Evolutionary conservation across 2,329 filamentous ascomycete species (phyloP).

Genomic region (Setomelanomma holmii): DNA sequence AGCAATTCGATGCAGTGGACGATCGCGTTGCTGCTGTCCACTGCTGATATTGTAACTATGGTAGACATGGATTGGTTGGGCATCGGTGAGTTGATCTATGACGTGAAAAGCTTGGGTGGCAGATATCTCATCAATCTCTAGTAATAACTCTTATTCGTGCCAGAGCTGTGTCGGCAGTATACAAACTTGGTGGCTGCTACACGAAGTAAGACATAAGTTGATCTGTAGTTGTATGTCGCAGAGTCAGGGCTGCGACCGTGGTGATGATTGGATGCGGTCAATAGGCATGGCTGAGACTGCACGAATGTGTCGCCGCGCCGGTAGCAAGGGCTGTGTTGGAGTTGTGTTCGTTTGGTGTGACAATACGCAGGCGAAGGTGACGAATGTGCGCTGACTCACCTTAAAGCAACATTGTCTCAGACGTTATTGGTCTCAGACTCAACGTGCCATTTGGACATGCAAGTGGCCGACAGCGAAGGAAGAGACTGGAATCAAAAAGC

Average conservation of each 20-base stretch:
- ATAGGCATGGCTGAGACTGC: slow-evolving; percentile 59
- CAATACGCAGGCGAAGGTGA: neutral
- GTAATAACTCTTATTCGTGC: slow-evolving; percentile 52
- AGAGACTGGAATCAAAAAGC: slow-evolving; percentile 53
- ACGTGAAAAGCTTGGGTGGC: slow-evolving; percentile 53
- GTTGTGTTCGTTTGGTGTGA: slow-evolving; percentile 52
- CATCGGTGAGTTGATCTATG: slow-evolving; percentile 53
- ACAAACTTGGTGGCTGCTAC: slow-evolving; percentile 58
- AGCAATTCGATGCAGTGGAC: slow-evolving; percentile 47
- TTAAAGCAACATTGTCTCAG: slow-evolving; percentile 44
- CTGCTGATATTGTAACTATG: slow-evolving; percentile 62
- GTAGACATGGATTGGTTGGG: slow-evolving; percentile 59
- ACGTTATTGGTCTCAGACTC: slow-evolving; percentile 51
- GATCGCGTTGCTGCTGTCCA: slow-evolving; percentile 59
- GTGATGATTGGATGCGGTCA: slow-evolving; percentile 35
- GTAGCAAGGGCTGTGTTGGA: slow-evolving; percentile 54
- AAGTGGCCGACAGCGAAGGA: slow-evolving; percentile 48
- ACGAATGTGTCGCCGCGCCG: slow-evolving; percentile 57
- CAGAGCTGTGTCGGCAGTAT: slow-evolving; percentile 59
- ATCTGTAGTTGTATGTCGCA: slow-evolving; percentile 46
- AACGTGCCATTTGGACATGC: slow-evolving; percentile 51
- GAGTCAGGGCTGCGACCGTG: slow-evolving; percentile 17
- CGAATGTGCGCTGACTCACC: neutral
- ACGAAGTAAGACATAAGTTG: slow-evolving; percentile 57
- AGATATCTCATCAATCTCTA: slow-evolving; percentile 51